Evolutionary conservation across 176 grass and related monocot species (phyloP), one percentile per base, ranked within the genome.

Genomic region (Cocos nucifera): DNA sequence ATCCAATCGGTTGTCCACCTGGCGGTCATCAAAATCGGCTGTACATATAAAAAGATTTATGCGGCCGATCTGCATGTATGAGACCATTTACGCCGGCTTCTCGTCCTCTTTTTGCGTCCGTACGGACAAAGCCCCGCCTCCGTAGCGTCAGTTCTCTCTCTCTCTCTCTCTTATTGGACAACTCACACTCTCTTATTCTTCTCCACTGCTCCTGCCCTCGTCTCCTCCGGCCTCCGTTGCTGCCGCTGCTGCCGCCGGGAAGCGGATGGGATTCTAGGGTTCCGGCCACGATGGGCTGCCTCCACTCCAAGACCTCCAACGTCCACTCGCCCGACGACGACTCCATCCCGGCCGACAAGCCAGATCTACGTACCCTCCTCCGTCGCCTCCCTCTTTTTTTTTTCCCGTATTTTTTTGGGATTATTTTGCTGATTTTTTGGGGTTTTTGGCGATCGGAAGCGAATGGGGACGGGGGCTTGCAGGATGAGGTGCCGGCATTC

Each of bases 401-500:
- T 27, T 7, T 20, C 15, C 66, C 66, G 52, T 70, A 35, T 14
- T 56, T 17, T 25, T 19, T 53, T 2, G 14, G 14, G 22, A 15
- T 1, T 51, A 5, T 63, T 52, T 56, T 69, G 15, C 2, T 6
- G 30, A 20, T 63, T 53, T 67, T 61, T 17, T 20, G 5, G 22
- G 12, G n/a, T 28, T 19, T 69, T 28, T 26, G 19, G 20, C 53
- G 5, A 51, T 54, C 35, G 35, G 70, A 78, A 75, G 79, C 61
- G 67, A 86, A 88, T 73, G 93, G 80, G 17, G 80, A 81, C 44
- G 93, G 72, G 28, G 76, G 78, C 5, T 73, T 69, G 39, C 86
- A 88, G 73, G 79, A 83, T 26, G 76, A 80, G 73, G 87, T 98
- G 63, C 88, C 88, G 53, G 70, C 75, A 0, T 98, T 98, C 84